Base-by-base conservation (phyloP, 345 rosid genomes). In the Camelina laxa region DNA sequence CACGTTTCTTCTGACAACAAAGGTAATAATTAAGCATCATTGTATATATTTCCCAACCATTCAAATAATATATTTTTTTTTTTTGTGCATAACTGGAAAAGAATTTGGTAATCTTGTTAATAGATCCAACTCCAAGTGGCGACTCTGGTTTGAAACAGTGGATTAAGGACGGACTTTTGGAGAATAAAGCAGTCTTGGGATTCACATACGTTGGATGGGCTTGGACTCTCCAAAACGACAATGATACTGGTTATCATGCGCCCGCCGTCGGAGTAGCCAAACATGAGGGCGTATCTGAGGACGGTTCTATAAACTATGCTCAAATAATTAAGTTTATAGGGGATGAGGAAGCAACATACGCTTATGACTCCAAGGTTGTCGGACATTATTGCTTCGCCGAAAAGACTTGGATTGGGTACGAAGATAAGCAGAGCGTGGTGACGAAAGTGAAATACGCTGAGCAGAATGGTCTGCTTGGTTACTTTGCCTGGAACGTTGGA, bases 401-500 rank as follows among this genome's bases (percentile, higher is more conserved):
- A 14, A 75, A 80, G 0, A 72, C 83, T 0, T 89, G 88, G 94
- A 80, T 87, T 11, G 86, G 90, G 0, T 89, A 79, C 36, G 94
- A 87, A 5, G 88, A 79, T 59, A 64, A 54, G 0, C 74, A 74
- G 44, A 86, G 86, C 12, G 75, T 86, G 5, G 62, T 75, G 0
- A 61, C 78, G 0, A 91, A 91, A 80, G 81, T 87, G 19, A 13
- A 45, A 21, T 89, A 84, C 20, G 85, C 85, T 39, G 70, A 84
- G 69, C 80, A 41, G 4, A 83, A 63, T 7, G 78, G 82, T 7
- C 65, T 89, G 69, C 86, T 83, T 49, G 97, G 92, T 69, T 91
- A 87, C 82, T 91, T 81, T 76, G 84, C 85, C 27, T 91, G 97
- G 97, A 87, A 90, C n/a, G 82, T 86, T 14, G 85, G 83, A 1